Evolutionary conservation across 345 rosid genomes (phyloP), one percentile per base, ranked within the genome.

Genomic region (Salix dunnii): DNA sequence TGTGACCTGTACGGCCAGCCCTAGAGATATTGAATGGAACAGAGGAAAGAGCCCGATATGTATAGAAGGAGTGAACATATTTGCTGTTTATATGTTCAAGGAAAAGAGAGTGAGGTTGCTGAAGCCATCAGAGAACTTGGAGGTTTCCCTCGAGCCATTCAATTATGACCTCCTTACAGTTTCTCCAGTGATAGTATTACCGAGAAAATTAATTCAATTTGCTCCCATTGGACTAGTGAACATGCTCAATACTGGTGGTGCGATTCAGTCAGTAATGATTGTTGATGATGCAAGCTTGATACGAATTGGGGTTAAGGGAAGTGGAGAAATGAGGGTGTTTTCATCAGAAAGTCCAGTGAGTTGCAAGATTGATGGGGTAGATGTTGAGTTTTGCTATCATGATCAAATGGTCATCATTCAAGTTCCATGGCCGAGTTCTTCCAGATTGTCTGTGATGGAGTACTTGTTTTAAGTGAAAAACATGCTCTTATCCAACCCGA

Each of bases 161-260:
- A 76, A 82, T n/a, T 93, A 87, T 76, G 97, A 96, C 89, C 96
- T 96, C 2, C 76, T 92, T 12, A 91, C 91, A 0, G 98, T 93
- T 7, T 89, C 97, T 6, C 93, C 98, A 0, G 90, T 93, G 20
- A 85, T 80, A 2, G 67, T 69, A 38, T 76, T 92, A 40, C 42
- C 66, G 4, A 83, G 84, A 7, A 88, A 84, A 25, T 74, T 84
- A 0, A 84, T 87, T 51, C 88, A 86, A 58, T 92, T 96, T 60
- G 97, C 99, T 2, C 98, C 98, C 0, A 84, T 93, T 33, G 97
- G 99, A n/a, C 78, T 93, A 33, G 90, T 84, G 73, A 90, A 92
- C 86, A 96, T 93, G 99, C 95, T 93, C 43, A 96, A 96, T 82
- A 74, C 85, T 3, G 97, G 99, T 3, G 99, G 98, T 3, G 97